phyloP scores from a whole-genome alignment of 169 alveolate species.

The Eimeria praecox region DNA sequence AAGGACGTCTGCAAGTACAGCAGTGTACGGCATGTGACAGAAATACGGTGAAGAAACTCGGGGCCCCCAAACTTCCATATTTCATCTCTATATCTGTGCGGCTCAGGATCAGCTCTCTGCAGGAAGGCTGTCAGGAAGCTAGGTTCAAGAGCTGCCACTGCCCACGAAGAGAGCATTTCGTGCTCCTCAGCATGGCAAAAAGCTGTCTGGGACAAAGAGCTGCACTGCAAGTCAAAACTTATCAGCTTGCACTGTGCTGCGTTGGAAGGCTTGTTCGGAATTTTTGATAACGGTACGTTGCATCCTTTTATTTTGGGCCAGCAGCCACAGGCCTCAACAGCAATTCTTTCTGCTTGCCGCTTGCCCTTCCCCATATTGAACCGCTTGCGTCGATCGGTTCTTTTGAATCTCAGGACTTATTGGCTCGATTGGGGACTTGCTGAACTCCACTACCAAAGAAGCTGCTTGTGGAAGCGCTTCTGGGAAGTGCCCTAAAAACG shows the following conservation, averaged over 20 bases:
- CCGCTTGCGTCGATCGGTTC: neutral
- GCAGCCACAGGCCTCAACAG: neutral
- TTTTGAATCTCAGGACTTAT: conserved; percentile 21
- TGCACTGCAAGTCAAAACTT: neutral
- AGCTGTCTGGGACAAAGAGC: neutral
- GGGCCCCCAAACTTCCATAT: neutral
- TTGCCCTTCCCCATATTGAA: neutral
- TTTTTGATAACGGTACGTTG: conserved; percentile 17
- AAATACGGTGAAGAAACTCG: neutral
- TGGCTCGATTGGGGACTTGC: neutral
- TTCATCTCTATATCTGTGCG: neutral
- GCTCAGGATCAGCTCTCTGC: conserved; percentile 6
- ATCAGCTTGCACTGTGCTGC: conserved; percentile 56
- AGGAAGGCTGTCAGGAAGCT: conserved; percentile 4
- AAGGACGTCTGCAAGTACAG: neutral
- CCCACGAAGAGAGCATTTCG: conserved; percentile 25
- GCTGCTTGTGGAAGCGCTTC: conserved; percentile 39
- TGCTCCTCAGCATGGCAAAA: conserved; percentile 54
- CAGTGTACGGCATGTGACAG: neutral
- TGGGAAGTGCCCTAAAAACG: conserved; percentile 42
- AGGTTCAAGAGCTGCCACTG: neutral
- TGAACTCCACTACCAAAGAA: conserved; percentile 4
- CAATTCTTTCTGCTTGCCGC: neutral
- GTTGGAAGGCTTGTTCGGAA: conserved; percentile 18
- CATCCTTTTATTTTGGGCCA: neutral